phyloP scores from a whole-genome alignment of 495 filamentous ascomycete genomes.

The Annulohypoxylon bovei region DNA sequence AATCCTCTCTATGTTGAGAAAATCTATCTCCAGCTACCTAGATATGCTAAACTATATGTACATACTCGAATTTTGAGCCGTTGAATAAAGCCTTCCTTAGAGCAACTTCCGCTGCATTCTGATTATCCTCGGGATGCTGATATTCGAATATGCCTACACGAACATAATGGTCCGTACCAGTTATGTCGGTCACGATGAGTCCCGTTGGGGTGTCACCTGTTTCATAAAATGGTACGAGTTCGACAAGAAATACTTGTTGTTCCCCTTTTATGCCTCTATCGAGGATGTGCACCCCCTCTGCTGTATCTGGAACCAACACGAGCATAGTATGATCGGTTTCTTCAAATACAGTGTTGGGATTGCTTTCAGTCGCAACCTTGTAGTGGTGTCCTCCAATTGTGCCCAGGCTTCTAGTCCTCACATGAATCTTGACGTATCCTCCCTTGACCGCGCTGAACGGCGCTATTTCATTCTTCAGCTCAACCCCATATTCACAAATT shows the following conservation, averaged over 20 bases:
- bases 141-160: slow-evolving; percentile 24
- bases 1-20: too few species aligned
- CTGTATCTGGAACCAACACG: slow-evolving; percentile 12
- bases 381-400: background rate
- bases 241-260: slow-evolving; percentile 2
- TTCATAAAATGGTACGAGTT: slow-evolving; percentile 23
- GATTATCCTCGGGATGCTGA: background rate
- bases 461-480: slow-evolving; percentile 10
- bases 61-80: background rate
- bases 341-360: background rate
- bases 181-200: slow-evolving; percentile 3
- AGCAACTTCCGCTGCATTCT: background rate
- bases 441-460: slow-evolving; percentile 27
- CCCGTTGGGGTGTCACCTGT: slow-evolving; percentile 5
- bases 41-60: background rate
- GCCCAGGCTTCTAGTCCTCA: background rate
- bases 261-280: background rate
- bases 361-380: background rate
- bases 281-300: background rate
- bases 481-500: background rate
- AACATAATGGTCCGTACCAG: background rate
- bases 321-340: background rate
- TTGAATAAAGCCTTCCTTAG: background rate
- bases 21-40: too few species aligned
- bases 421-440: slow-evolving; percentile 15